Evolutionary conservation across 805 yeast genomes (phyloP), one percentile per base, ranked within the genome.

Genomic region (Barnettozyma californica): DNA sequence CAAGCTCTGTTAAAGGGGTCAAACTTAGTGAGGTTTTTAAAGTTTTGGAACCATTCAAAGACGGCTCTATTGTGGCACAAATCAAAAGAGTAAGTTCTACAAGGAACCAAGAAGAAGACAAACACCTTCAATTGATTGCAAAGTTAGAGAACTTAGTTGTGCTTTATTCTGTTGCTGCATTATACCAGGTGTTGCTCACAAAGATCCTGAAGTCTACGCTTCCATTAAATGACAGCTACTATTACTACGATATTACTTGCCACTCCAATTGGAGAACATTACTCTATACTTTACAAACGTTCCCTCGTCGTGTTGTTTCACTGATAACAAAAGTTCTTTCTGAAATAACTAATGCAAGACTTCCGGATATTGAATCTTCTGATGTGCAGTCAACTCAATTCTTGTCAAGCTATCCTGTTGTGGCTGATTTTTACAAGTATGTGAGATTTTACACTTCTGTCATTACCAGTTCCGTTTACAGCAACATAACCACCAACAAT

Each of bases 181-280:
- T 69, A 6, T 70, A 71, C 49, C 72, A 71, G 18, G 58, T 61
- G 18, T 46, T 66, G 7, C 53, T 69, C 18, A 60, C 69, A 26
- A 52, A 60, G 2, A 54, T 77, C 25, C 57, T 78, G 35, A 56
- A 58, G 7, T 62, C 65, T 14, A 76, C 83, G 2, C 52, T 75
- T 5, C 74, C 77, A 9, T 53, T 77, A 13, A 50, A 64, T 20
- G 71, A 70, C 37, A 76, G 74, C 52, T 53, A 77, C n/a, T 62
- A 63, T 29, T 80, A 78, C 56, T 79, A 75, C 69, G 76, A 77
- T 25, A 44, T 61, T 1, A 58, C 71, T 0, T 54, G 67, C 3
- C 55, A 66, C 11, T 68, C 74, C 5, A 59, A 59, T 2, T 53
- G 59, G 18, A 65, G 68, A 26, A 49, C 65, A 16, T 43, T 60